phyloP scores from a whole-genome alignment of 495 filamentous ascomycete genomes.

The Talaromyces liani region DNA sequence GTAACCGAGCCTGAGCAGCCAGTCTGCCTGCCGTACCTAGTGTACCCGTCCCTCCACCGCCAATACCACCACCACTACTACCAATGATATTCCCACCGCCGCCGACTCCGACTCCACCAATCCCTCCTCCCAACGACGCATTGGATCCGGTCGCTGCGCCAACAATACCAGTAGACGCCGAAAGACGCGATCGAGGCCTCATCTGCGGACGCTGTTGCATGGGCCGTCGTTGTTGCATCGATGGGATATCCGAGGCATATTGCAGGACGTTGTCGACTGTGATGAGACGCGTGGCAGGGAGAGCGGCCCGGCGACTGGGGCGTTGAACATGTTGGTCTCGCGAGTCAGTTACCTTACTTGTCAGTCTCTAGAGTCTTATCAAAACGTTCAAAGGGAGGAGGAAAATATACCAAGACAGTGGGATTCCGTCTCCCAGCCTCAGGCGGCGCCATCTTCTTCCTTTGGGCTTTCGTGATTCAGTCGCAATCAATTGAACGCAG shows the following conservation, averaged over 20 bases:
- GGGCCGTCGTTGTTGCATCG: slow-evolving; percentile 78
- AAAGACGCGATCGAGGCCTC: slow-evolving; percentile 39
- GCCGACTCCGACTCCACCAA: neutral
- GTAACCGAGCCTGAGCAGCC: slow-evolving; percentile 65
- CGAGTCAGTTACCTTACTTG: slow-evolving; percentile 51
- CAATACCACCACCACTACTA: slow-evolving; percentile 8
- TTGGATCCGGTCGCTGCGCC: slow-evolving; percentile 12
- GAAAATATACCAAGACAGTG: slow-evolving; percentile 46
- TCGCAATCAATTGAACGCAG: neutral
- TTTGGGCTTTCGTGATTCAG: neutral
- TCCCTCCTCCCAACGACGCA: neutral
- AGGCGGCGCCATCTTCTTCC: slow-evolving; percentile 26
- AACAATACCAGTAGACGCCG: slow-evolving; percentile 25
- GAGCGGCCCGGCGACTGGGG: slow-evolving; percentile 26
- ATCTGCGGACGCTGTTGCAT: slow-evolving; percentile 43
- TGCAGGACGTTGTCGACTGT: slow-evolving; percentile 95
- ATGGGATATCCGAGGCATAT: slow-evolving; percentile 90
- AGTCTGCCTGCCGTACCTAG: slow-evolving; percentile 28
- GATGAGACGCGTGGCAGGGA: slow-evolving; percentile 64
- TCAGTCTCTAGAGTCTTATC: neutral
- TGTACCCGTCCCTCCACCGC: slow-evolving; percentile 9
- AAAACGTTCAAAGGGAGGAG: slow-evolving; percentile 5
- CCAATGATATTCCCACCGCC: neutral
- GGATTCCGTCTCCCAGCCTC: slow-evolving; percentile 44
- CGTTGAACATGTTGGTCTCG: slow-evolving; percentile 42